Percentiles rank a stretch among this genome's conserved stretches.
These are phyloP conservation scores for Aspergillus wentii DNA, from an alignment of 495 filamentous ascomycete genomes.

Conservation along the genomic window DNA sequence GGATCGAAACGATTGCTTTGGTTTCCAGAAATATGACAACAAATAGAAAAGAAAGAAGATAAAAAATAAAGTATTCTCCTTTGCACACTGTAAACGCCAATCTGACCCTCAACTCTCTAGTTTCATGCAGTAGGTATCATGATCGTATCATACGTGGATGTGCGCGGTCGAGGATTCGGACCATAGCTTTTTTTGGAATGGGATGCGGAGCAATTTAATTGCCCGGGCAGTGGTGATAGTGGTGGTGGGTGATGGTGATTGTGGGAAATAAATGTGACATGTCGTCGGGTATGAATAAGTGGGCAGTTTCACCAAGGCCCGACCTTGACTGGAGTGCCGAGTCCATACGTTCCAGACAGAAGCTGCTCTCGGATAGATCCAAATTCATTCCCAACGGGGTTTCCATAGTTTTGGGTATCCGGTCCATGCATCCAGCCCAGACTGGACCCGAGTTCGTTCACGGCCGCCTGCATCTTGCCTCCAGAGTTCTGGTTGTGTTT, in stretches of 20 bases:
- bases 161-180: slow-evolving; percentile 28
- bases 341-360: slow-evolving; percentile 70
- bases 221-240: slow-evolving; percentile 4
- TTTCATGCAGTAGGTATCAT: slow-evolving; percentile 44
- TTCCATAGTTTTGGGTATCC: slow-evolving; percentile 39
- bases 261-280: slow-evolving; percentile 4
- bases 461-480: slow-evolving; percentile 75
- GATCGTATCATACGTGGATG: slow-evolving; percentile 41
- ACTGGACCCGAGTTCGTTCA: slow-evolving; percentile 67
- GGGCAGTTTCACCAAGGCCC: slow-evolving; percentile 57
- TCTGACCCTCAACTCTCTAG: slow-evolving; percentile 40
- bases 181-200: slow-evolving; percentile 12
- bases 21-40: slow-evolving; percentile 2
- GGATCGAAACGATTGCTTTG: background rate
- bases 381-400: slow-evolving; percentile 40
- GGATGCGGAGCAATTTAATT: slow-evolving; percentile 10
- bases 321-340: slow-evolving; percentile 63
- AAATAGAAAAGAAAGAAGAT: slow-evolving; percentile 2
- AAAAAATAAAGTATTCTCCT: slow-evolving; percentile 19
- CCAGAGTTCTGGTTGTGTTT: slow-evolving; percentile 87
- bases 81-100: slow-evolving; percentile 43
- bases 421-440: slow-evolving; percentile 71
- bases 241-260: slow-evolving; percentile 9
- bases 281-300: slow-evolving; percentile 1
- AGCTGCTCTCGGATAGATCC: slow-evolving; percentile 75